These are phyloP conservation scores for Microcera coccophila DNA, from an alignment of 2,329 filamentous ascomycete genomes.

Conservation along the genomic window DNA sequence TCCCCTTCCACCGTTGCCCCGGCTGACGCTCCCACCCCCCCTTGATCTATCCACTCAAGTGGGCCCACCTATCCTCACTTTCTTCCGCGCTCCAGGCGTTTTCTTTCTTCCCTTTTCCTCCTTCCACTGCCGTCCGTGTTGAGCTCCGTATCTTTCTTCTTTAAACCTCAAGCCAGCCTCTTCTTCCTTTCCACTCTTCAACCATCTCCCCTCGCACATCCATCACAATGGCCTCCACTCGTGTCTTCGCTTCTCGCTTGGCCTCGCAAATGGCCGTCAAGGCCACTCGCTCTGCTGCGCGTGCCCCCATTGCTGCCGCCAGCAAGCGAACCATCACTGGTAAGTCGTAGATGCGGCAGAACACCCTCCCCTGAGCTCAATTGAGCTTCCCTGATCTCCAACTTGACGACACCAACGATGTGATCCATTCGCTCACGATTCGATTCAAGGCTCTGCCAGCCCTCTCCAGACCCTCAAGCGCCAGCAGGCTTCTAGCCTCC, in stretches of 20 bases:
- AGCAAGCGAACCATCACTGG: constrained; percentile 74
- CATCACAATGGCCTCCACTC: constrained; percentile 76
- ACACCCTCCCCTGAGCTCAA: constrained; percentile 29
- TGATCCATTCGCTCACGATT: constrained; percentile 32
- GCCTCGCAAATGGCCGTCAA: constrained; percentile 72
- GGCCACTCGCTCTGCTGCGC: constrained; percentile 72
- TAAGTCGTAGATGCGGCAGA: constrained; percentile 47
- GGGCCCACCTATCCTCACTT: constrained; percentile 36
- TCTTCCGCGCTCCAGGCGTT: constrained; percentile 35
- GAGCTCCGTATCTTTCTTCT: constrained; percentile 34
- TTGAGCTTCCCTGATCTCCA: constrained; percentile 23
- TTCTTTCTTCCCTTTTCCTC: constrained; percentile 42
- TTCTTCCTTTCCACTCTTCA: constrained; percentile 25
- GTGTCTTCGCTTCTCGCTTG: constrained; percentile 74
- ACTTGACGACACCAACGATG: constrained; percentile 29
- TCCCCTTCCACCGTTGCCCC: constrained; percentile 31
- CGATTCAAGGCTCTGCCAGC: constrained; percentile 49
- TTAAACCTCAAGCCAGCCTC: constrained; percentile 32
- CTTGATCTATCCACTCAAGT: constrained; percentile 29
- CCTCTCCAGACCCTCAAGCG: constrained; percentile 74
- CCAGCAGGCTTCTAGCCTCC: constrained; percentile 62
- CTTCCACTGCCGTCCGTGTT: constrained; percentile 33
- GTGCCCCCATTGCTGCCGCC: constrained; percentile 58
- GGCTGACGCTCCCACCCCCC: constrained; percentile 35
- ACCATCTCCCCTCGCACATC: constrained; percentile 40